These are phyloP conservation scores for Pyrenula massariospora DNA, from an alignment of 495 filamentous ascomycete species.

Conservation along the genomic window DNA sequence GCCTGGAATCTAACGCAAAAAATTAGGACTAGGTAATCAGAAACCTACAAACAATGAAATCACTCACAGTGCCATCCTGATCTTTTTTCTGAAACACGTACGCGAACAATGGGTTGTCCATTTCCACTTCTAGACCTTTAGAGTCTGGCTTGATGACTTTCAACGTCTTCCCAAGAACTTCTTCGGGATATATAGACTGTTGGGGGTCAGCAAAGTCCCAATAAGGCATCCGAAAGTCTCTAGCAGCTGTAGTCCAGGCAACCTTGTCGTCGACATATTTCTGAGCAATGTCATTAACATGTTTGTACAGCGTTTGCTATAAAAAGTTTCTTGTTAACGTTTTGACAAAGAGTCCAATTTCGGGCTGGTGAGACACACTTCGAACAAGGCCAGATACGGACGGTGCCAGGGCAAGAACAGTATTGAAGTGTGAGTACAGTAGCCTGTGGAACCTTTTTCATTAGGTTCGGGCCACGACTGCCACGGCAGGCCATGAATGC, in stretches of 20 bases:
- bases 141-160: too few species aligned
- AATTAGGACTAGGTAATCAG: too few species aligned
- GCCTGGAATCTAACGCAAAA: too few species aligned
- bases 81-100: background rate
- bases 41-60: too few species aligned
- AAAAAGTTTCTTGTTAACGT: too few species aligned
- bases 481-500: background rate
- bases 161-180: too few species aligned
- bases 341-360: background rate
- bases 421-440: background rate
- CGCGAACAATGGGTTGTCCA: background rate
- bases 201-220: background rate
- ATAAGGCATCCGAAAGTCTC: background rate
- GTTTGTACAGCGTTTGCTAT: background rate
- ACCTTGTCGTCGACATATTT: background rate
- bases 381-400: background rate
- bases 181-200: too few species aligned
- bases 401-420: background rate
- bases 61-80: too few species aligned
- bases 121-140: too few species aligned
- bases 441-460: background rate
- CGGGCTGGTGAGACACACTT: background rate
- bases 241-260: background rate
- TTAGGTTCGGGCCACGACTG: background rate
- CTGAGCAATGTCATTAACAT: background rate